Percentiles rank a stretch among this genome's conserved stretches.
Conservation (phyloP, 805 yeast species). For the Zygoascus flipseniorum region DNA sequence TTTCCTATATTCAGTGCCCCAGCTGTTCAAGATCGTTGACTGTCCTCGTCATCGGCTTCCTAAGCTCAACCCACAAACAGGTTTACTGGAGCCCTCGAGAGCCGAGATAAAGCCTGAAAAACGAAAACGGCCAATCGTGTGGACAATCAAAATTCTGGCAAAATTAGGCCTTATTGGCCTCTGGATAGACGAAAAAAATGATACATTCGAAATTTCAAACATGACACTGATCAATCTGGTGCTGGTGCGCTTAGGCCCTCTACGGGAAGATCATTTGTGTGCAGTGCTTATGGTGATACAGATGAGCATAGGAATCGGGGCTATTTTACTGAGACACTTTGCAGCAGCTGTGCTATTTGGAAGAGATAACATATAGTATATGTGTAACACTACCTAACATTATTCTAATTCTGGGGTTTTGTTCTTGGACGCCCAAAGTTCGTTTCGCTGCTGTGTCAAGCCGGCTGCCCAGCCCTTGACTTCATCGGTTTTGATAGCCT, state of each 20-base stretch:
- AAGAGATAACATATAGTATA: slow-evolving; percentile 57
- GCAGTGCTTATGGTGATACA: slow-evolving; percentile 51
- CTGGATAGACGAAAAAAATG: slow-evolving; percentile 22
- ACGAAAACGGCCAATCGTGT: slow-evolving; percentile 11
- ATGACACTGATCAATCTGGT: slow-evolving; percentile 80
- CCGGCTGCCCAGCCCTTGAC: slow-evolving; percentile 62
- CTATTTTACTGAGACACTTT: slow-evolving; percentile 69
- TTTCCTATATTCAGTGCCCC: slow-evolving; percentile 88
- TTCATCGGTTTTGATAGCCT: slow-evolving; percentile 60
- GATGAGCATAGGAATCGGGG: slow-evolving; percentile 53
- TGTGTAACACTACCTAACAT: background rate
- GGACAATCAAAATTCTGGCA: slow-evolving; percentile 39
- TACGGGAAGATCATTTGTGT: slow-evolving; percentile 76
- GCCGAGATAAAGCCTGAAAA: slow-evolving; percentile 24
- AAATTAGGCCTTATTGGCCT: slow-evolving; percentile 42
- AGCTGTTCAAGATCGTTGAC: slow-evolving; percentile 73
- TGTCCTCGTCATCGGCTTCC: slow-evolving; percentile 97
- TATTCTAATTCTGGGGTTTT: slow-evolving; percentile 1
- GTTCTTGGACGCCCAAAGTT: slow-evolving; percentile 28
- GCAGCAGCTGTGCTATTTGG: slow-evolving; percentile 84
- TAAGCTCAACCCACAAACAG: slow-evolving; percentile 54
- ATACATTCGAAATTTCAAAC: slow-evolving; percentile 51
- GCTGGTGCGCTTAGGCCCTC: slow-evolving; percentile 82
- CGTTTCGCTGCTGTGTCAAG: slow-evolving; percentile 39
- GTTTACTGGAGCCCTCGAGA: slow-evolving; percentile 65